phyloP scores from a whole-genome alignment of 2,329 filamentous ascomycete genomes.

The Colletotrichum falcatum region DNA sequence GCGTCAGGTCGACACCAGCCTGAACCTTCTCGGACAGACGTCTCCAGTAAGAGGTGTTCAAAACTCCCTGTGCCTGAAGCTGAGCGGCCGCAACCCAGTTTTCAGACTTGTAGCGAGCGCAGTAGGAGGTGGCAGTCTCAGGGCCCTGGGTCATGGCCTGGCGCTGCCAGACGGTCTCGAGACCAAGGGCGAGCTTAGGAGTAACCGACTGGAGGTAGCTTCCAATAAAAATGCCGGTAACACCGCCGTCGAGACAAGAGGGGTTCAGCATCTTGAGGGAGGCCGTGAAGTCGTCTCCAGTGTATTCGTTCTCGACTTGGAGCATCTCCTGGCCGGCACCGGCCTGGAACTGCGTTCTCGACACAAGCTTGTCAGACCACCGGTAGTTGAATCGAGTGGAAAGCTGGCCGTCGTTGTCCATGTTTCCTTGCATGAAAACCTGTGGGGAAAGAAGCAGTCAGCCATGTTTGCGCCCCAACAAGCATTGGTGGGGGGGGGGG shows the following conservation, averaged over 20 bases:
- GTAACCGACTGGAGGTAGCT: constrained; percentile 96
- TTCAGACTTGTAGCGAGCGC: constrained; percentile 87
- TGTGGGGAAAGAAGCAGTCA: constrained; percentile 52
- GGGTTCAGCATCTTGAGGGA: constrained; percentile 96
- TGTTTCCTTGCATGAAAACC: constrained; percentile 95
- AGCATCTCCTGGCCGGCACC: constrained; percentile 85
- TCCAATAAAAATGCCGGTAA: constrained; percentile 95
- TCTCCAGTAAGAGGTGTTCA: constrained; percentile 95
- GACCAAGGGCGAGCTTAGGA: constrained; percentile 84
- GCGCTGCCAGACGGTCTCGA: constrained; percentile 96
- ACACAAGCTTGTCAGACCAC: constrained; percentile 83
- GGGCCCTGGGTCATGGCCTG: constrained; percentile 85
- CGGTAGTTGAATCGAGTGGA: constrained; percentile 93
- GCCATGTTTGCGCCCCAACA: constrained; percentile 4
- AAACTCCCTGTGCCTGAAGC: constrained; percentile 82
- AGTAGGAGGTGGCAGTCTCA: constrained; percentile 92
- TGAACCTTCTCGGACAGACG: constrained; percentile 94
- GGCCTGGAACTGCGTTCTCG: constrained; percentile 90
- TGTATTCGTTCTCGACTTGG: constrained; percentile 96
- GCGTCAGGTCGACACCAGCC: constrained; percentile 93
- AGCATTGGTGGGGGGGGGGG: no score
- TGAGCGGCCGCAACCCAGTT: constrained; percentile 96
- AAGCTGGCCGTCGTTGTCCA: constrained; percentile 92
- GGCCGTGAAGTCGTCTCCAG: constrained; percentile 90
- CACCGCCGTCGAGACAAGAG: constrained; percentile 88